These are phyloP conservation scores for Erysimum pusillum DNA, from an alignment of 441 rosid genomes.

Conservation along the genomic window DNA sequence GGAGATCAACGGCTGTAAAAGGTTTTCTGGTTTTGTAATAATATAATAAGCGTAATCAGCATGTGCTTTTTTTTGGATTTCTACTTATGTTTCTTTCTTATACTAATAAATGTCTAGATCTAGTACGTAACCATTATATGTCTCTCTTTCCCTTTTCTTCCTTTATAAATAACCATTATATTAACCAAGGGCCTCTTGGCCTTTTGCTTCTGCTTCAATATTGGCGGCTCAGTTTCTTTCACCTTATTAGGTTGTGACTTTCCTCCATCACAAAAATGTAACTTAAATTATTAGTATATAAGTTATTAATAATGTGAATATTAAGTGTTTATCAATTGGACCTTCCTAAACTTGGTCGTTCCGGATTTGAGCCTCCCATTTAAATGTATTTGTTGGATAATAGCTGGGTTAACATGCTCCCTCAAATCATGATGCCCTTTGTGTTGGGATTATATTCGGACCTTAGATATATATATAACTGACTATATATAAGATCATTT, in stretches of 20 bases:
- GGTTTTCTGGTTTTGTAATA: neutral
- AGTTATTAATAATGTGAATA: too few species aligned
- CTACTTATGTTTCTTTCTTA: slow-evolving; percentile 25
- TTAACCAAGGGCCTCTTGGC: too few species aligned
- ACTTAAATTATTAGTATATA: too few species aligned
- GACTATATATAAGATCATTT: neutral
- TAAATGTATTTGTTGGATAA: neutral
- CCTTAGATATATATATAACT: neutral
- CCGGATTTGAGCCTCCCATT: neutral
- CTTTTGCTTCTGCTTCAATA: slow-evolving; percentile 30
- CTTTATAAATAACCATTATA: neutral
- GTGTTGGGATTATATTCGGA: neutral
- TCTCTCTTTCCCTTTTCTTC: neutral
- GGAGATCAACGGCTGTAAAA: slow-evolving; percentile 20
- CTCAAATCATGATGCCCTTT: neutral
- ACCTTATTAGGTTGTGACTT: slow-evolving; percentile 28
- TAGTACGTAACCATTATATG: slow-evolving; percentile 17
- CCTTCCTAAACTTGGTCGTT: neutral
- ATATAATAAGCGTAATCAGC: slow-evolving; percentile 19
- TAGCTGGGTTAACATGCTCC: neutral
- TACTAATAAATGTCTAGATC: slow-evolving; percentile 19
- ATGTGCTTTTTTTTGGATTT: slow-evolving; percentile 20
- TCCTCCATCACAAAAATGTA: neutral
- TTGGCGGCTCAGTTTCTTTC: slow-evolving; percentile 37
- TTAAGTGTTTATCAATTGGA: neutral